A percentile compares a stretch with the other conserved stretches of the same genome.
phyloP scores from a whole-genome alignment of 192 early-diverging fungal species.

The Glomus cerebriforme region DNA sequence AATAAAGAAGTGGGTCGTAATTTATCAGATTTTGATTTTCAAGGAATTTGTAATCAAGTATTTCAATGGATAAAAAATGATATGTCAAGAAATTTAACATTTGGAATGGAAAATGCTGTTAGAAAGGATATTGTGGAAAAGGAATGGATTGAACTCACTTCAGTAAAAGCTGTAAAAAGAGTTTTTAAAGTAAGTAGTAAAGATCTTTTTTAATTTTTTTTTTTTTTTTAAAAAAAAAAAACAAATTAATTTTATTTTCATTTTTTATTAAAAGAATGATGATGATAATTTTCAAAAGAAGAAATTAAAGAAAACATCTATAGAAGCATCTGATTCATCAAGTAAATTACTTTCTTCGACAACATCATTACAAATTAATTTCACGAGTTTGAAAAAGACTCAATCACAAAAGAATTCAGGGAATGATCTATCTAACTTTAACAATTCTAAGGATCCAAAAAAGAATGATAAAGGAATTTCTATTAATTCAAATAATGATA shows the following conservation, averaged over 20 bases:
- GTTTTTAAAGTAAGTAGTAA: background rate
- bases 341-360: background rate
- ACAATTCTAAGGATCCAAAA: background rate
- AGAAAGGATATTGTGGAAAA: background rate
- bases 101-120: background rate
- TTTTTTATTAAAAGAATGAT: too few relatives aligned
- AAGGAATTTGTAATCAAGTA: background rate
- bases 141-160: background rate
- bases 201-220: too few relatives aligned
- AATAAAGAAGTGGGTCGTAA: background rate
- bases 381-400: background rate
- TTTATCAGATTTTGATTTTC: background rate
- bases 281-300: background rate
- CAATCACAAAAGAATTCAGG: background rate
- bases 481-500: background rate
- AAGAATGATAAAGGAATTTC: background rate
- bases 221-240: background rate
- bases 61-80: background rate
- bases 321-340: background rate
- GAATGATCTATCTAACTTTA: background rate
- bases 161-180: background rate
- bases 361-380: background rate
- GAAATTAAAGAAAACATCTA: background rate
- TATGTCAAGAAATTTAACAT: background rate
- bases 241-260: too few relatives aligned